These are phyloP conservation scores for Hymenoscyphus infarciens DNA, from an alignment of 2,329 filamentous ascomycete species.

Conservation along the genomic window DNA sequence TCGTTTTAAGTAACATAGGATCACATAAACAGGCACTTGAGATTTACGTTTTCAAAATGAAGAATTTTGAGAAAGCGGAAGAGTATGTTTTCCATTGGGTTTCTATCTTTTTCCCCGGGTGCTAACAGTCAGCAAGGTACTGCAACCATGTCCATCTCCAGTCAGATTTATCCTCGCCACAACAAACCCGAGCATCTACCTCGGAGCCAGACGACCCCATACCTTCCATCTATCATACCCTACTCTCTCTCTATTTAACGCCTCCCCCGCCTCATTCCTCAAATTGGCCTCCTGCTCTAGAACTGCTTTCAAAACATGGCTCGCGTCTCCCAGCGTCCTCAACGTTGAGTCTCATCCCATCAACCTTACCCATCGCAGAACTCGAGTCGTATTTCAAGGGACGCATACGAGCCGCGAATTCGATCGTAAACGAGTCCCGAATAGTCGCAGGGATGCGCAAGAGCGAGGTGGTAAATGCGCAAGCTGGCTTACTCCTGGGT, in stretches of 20 bases:
- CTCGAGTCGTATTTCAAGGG: constrained; percentile 90
- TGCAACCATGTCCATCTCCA: constrained; percentile 82
- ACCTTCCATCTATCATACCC: constrained; percentile 84
- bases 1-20: constrained; percentile 91
- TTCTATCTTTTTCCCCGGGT: neutral
- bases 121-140: constrained; percentile 51
- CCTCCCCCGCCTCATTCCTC: constrained; percentile 70
- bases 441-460: constrained; percentile 74
- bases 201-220: constrained; percentile 50
- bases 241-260: constrained; percentile 83
- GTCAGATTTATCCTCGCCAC: constrained; percentile 39
- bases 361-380: constrained; percentile 70
- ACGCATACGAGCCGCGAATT: constrained; percentile 82
- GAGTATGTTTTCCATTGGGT: constrained; percentile 56
- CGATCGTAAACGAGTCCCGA: constrained; percentile 72
- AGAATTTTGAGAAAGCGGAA: constrained; percentile 85
- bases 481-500: constrained; percentile 71
- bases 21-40: constrained; percentile 94
- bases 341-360: constrained; percentile 81
- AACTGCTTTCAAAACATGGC: constrained; percentile 87
- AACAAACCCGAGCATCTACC: constrained; percentile 38
- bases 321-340: constrained; percentile 84
- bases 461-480: constrained; percentile 73
- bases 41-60: constrained; percentile 94
- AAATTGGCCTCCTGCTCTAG: constrained; percentile 75